Percentiles rank a stretch among this genome's conserved stretches.
phyloP scores from a whole-genome alignment of 2,329 filamentous ascomycete genomes.

The Rachicladosporium sp. region DNA sequence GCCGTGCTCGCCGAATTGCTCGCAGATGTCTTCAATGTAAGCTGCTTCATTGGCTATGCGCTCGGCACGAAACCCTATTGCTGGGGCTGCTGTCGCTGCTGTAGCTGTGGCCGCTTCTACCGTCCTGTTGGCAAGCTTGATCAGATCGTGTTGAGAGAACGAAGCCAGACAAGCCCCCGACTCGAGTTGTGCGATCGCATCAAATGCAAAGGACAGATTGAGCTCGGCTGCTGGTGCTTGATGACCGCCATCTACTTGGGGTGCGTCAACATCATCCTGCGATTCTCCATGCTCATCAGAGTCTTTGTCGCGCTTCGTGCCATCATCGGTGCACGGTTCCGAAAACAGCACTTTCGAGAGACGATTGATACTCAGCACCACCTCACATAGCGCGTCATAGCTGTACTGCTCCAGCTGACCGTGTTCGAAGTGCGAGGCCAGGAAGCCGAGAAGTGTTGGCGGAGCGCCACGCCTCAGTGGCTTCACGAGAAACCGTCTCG shows the following conservation, averaged over 20 bases:
- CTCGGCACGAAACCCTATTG: not conserved
- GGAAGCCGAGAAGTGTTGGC: conserved; percentile 2
- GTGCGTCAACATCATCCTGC: no score
- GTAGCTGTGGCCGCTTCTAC: no score
- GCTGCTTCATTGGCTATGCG: conserved; percentile 2
- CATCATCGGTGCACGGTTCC: not conserved
- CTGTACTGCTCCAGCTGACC: conserved; percentile 5
- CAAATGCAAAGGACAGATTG: no score
- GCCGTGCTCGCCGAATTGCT: conserved; percentile 1
- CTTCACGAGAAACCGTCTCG: not conserved
- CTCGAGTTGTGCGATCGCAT: no score
- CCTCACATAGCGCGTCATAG: conserved; percentile 8
- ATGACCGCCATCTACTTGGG: no score
- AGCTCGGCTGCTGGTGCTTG: no score
- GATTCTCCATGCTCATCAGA: not conserved
- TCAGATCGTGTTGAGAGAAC: no score
- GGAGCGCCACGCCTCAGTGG: not conserved
- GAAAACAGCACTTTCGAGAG: conserved; percentile 6
- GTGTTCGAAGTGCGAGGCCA: conserved; percentile 6
- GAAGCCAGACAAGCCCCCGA: no score
- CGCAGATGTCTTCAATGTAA: conserved; percentile 4
- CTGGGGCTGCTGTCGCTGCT: conserved; percentile 1
- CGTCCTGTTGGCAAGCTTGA: no score
- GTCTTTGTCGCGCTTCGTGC: conserved; percentile 1
- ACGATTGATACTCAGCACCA: conserved; percentile 7